Conservation (phyloP, 495 filamentous ascomycete species). For the Aspergillus mulundensis region DNA sequence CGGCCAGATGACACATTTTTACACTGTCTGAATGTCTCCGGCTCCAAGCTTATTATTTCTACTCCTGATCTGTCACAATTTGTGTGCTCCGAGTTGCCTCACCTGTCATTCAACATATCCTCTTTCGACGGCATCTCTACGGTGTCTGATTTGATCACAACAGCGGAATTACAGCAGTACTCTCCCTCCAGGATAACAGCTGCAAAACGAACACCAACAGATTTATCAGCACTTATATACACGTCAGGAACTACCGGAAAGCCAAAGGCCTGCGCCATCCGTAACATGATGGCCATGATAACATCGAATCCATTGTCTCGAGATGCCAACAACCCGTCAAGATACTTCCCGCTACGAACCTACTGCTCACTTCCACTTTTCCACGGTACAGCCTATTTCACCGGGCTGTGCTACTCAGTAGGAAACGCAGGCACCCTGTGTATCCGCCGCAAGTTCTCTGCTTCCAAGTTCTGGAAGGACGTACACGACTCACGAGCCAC, state of each 20-base stretch:
- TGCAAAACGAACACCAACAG: slow-evolving; percentile 39
- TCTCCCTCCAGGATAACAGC: slow-evolving; percentile 26
- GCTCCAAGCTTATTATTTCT: slow-evolving; percentile 60
- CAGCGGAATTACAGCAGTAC: slow-evolving; percentile 38
- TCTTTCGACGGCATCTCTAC: slow-evolving; percentile 52
- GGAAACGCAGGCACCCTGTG: slow-evolving; percentile 43
- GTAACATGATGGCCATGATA: slow-evolving; percentile 50
- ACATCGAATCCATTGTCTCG: slow-evolving; percentile 36
- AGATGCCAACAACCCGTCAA: slow-evolving; percentile 34
- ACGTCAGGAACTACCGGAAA: slow-evolving; percentile 87
- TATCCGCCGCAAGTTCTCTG: slow-evolving; percentile 71
- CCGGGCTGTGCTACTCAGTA: slow-evolving; percentile 50
- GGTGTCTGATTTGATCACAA: slow-evolving; percentile 44
- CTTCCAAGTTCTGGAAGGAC: slow-evolving; percentile 81
- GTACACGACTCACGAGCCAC: slow-evolving; percentile 72
- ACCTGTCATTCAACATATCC: slow-evolving; percentile 36
- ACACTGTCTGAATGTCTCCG: slow-evolving; percentile 76
- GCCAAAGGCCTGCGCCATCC: slow-evolving; percentile 82
- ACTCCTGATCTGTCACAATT: slow-evolving; percentile 44
- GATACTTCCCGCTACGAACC: slow-evolving; percentile 59
- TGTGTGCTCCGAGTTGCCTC: slow-evolving; percentile 35
- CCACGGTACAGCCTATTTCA: slow-evolving; percentile 72
- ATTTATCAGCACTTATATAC: slow-evolving; percentile 71
- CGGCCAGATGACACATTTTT: slow-evolving; percentile 55
- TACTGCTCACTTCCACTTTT: slow-evolving; percentile 94